Conservation (phyloP, 129 eudicot species). For the Saussurea involucrata region DNA sequence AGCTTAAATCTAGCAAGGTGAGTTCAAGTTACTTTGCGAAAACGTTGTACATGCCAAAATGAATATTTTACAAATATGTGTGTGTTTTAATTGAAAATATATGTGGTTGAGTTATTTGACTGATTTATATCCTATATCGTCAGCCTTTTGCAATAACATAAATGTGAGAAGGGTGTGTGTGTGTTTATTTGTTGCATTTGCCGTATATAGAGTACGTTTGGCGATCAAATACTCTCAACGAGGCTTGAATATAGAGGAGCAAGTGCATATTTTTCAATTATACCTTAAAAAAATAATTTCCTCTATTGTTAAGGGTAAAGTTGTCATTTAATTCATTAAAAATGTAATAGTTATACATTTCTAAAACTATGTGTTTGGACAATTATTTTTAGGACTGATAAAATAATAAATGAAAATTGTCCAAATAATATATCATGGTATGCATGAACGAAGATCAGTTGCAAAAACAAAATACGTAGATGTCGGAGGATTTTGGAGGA, state of each 20-base stretch:
- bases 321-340: background rate
- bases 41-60: too few species aligned
- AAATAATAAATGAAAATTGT: background rate
- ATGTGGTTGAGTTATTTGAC: too few species aligned
- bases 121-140: background rate
- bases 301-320: background rate
- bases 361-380: background rate
- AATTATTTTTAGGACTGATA: background rate
- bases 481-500: too few species aligned
- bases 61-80: too few species aligned
- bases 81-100: too few species aligned
- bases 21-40: too few species aligned
- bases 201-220: too few species aligned
- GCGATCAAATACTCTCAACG: background rate
- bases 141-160: background rate
- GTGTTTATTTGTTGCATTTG: too few species aligned
- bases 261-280: background rate
- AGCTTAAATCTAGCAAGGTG: too few species aligned
- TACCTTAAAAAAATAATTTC: background rate
- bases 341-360: background rate
- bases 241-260: background rate
- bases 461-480: background rate
- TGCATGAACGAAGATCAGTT: background rate
- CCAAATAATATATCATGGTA: background rate
- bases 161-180: background rate